Evolutionary conservation across 768 basidiomycete species (phyloP).

Genomic region (Zangia roseola): DNA sequence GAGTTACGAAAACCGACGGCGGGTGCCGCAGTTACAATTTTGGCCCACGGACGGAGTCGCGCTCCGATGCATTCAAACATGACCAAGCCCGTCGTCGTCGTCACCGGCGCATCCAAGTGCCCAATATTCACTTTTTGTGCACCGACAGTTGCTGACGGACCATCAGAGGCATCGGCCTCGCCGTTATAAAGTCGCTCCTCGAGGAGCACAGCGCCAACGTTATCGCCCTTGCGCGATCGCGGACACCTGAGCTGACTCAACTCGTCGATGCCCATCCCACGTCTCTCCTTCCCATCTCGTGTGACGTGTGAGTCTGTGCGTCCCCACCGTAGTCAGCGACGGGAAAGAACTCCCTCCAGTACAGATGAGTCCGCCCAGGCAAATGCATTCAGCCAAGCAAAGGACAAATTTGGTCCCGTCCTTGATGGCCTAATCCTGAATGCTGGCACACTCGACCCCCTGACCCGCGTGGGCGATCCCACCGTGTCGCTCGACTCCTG

Average conservation of each 20-base stretch:
- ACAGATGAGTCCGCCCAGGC: constrained; percentile 54
- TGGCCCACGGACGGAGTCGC: constrained; percentile 22
- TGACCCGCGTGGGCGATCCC: constrained; percentile 55
- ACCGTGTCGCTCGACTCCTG: constrained; percentile 54
- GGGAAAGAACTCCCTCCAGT: constrained; percentile 37
- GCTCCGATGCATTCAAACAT: constrained; percentile 11
- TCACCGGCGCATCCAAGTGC: constrained; percentile 86
- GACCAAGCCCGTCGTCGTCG: constrained; percentile 59
- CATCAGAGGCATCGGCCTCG: constrained; percentile 75
- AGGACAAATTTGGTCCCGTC: constrained; percentile 56
- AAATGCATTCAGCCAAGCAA: constrained; percentile 54
- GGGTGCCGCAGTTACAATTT: constrained; percentile 11
- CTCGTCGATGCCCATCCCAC: constrained; percentile 41
- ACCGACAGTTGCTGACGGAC: constrained; percentile 2
- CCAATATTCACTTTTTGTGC: not conserved
- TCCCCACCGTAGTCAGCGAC: not conserved
- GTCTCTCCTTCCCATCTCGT: constrained; percentile 54
- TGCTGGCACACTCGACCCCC: constrained; percentile 74
- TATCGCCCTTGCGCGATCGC: constrained; percentile 72
- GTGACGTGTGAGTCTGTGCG: constrained; percentile 66
- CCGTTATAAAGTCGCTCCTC: constrained; percentile 67
- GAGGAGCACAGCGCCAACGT: constrained; percentile 63
- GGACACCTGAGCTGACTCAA: constrained; percentile 58
- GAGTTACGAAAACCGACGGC: not conserved
- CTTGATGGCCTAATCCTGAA: constrained; percentile 78